These are phyloP conservation scores for Termitomyces eurrhizus DNA, from an alignment of 768 basidiomycete species.

Conservation along the genomic window DNA sequence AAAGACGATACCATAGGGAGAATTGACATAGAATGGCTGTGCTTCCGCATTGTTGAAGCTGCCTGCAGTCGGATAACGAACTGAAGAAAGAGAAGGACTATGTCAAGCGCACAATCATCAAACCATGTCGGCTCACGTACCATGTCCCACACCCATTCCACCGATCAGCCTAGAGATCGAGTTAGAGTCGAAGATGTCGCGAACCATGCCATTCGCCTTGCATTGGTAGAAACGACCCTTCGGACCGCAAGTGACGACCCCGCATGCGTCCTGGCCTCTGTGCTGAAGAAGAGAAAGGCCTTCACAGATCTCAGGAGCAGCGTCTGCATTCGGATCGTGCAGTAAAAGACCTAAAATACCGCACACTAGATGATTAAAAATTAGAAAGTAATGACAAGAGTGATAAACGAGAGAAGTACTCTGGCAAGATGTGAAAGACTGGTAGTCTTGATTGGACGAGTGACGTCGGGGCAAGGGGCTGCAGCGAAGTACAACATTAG, in stretches of 20 bases:
- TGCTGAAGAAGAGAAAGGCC: constrained; percentile 96
- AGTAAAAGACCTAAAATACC: constrained; percentile 88
- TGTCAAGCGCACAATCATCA: constrained; percentile 2
- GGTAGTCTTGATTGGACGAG: not conserved
- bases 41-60: constrained; percentile 96
- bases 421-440: not conserved
- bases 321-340: constrained; percentile 70
- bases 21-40: constrained; percentile 99
- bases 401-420: constrained; percentile 9
- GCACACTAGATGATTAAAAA: constrained; percentile 54
- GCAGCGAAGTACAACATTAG: constrained; percentile 13
- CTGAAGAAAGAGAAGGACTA: constrained; percentile 35
- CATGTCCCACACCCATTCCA: constrained; percentile 97
- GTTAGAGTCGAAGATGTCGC: constrained; percentile 88
- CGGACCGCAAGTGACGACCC: constrained; percentile 92
- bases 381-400: constrained; percentile 9
- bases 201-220: constrained; percentile 99
- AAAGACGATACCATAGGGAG: constrained; percentile 98
- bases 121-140: constrained; percentile 38
- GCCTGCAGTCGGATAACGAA: constrained; percentile 97
- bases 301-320: constrained; percentile 88
- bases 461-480: constrained; percentile 11
- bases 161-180: constrained; percentile 78
- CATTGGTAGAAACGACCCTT: constrained; percentile 97
- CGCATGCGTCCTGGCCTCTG: constrained; percentile 96